phyloP scores from a whole-genome alignment of 768 basidiomycete species.

The Amanita muscaria region DNA sequence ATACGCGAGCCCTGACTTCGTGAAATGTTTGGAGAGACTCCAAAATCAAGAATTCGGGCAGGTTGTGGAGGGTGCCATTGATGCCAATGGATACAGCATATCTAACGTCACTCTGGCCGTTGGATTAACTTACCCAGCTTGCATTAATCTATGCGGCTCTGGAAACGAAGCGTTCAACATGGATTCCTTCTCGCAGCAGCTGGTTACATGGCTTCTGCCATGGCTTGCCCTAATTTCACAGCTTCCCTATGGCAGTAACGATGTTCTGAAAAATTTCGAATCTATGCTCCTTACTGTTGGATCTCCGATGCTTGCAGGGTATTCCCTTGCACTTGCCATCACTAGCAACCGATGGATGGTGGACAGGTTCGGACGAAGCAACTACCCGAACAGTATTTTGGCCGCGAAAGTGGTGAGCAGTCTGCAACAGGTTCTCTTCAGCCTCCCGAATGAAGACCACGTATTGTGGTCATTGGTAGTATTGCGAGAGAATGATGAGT shows the following conservation, averaged over 20 bases:
- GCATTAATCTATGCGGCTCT: slow-evolving; percentile 18
- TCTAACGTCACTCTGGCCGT: slow-evolving; percentile 12
- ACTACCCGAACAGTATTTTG: slow-evolving; percentile 23
- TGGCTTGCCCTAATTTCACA: slow-evolving; percentile 41
- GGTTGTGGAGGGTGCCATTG: neutral
- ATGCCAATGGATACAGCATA: no score
- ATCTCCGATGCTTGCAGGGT: slow-evolving; percentile 35
- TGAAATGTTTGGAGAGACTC: no score
- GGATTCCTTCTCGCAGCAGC: slow-evolving; percentile 29
- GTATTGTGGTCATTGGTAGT: slow-evolving; percentile 30
- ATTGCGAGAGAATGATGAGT: slow-evolving; percentile 33
- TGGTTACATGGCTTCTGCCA: slow-evolving; percentile 37
- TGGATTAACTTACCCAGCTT: slow-evolving; percentile 23
- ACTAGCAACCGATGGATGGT: slow-evolving; percentile 35
- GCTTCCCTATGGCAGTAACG: slow-evolving; percentile 35
- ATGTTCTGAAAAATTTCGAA: slow-evolving; percentile 31
- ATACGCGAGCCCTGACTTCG: no score
- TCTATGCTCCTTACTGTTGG: slow-evolving; percentile 35
- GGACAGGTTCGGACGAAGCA: slow-evolving; percentile 15
- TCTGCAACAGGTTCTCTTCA: slow-evolving; percentile 18
- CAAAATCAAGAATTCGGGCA: no score
- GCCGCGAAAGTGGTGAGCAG: slow-evolving; percentile 24
- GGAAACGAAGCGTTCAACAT: slow-evolving; percentile 22
- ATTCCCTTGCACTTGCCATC: slow-evolving; percentile 34
- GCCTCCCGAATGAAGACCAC: slow-evolving; percentile 7